A percentile compares a stretch with the other conserved stretches of the same genome.
Evolutionary conservation across 208 protist species (phyloP).

Genomic region (Crithidia sp.): DNA sequence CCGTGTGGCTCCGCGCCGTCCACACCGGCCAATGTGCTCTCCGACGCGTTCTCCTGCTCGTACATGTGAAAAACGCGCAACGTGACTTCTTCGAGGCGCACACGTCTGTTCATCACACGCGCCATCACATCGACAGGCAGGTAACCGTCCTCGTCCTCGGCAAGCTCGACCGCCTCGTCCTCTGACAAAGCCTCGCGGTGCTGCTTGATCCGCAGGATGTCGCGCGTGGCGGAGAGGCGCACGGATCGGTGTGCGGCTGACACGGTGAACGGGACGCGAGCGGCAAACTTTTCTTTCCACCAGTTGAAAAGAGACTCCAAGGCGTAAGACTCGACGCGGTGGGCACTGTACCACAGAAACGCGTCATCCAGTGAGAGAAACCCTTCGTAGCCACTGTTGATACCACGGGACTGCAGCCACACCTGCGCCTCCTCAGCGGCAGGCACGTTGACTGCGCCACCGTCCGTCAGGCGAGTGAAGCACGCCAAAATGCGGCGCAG

Average conservation of each 20-base stretch:
- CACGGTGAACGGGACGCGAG: constrained; percentile 29
- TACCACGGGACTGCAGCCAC: constrained; percentile 20
- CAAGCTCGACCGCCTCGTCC: constrained; percentile 25
- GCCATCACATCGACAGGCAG: constrained; percentile 20
- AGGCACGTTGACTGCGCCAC: constrained; percentile 14
- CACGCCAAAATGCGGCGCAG: constrained; percentile 21
- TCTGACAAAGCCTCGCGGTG: constrained; percentile 25
- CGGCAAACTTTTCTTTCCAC: constrained; percentile 32
- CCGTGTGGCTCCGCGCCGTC: background rate
- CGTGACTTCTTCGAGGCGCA: constrained; percentile 22
- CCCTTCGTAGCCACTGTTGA: constrained; percentile 20
- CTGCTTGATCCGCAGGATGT: constrained; percentile 31
- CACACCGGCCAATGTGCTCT: background rate
- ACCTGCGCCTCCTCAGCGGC: constrained; percentile 13
- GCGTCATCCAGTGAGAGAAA: constrained; percentile 31
- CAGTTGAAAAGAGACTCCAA: constrained; percentile 36
- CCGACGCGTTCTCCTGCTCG: constrained; percentile 16
- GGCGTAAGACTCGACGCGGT: constrained; percentile 30
- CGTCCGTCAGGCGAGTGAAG: constrained; percentile 26
- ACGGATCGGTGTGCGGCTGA: constrained; percentile 19
- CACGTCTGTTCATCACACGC: constrained; percentile 21
- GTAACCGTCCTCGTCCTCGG: constrained; percentile 32
- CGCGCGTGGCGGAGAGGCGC: constrained; percentile 27
- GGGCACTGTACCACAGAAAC: constrained; percentile 40
- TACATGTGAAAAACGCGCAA: constrained; percentile 25